These are phyloP conservation scores for Nelumbo lutea DNA, from an alignment of 164 flowering plant genomes.

Conservation along the genomic window DNA sequence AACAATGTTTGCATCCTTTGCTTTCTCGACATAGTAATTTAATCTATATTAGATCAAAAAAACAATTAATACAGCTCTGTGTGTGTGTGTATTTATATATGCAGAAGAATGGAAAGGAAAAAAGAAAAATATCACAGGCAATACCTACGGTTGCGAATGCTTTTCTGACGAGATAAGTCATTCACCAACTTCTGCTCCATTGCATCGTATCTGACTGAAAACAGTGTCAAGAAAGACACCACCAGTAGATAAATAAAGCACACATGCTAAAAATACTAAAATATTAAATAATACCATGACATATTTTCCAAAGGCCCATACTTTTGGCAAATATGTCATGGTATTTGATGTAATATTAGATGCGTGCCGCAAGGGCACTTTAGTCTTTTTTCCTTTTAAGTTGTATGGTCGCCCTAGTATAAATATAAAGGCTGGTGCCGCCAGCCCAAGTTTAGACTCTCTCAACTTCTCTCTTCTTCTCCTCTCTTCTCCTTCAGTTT, in stretches of 20 bases:
- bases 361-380: no score
- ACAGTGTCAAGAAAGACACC: conserved; percentile 17
- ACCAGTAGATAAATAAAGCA: neutral
- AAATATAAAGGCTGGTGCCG: no score
- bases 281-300: neutral
- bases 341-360: no score
- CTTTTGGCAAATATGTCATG: no score
- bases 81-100: neutral
- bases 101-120: neutral
- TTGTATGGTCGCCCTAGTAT: no score
- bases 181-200: conserved; percentile 36
- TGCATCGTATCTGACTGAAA: conserved; percentile 83
- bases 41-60: conserved; percentile 36
- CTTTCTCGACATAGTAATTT: conserved; percentile 85
- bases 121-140: neutral
- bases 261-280: neutral
- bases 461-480: no score
- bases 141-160: conserved; percentile 89
- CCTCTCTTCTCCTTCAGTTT: no score
- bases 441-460: no score
- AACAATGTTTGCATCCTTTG: conserved; percentile 92
- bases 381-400: no score
- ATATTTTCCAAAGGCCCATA: neutral
- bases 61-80: neutral
- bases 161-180: conserved; percentile 58